Evolutionary conservation across 768 basidiomycete genomes (phyloP), one percentile per base, ranked within the genome.

Genomic region (Suillus bovinus): DNA sequence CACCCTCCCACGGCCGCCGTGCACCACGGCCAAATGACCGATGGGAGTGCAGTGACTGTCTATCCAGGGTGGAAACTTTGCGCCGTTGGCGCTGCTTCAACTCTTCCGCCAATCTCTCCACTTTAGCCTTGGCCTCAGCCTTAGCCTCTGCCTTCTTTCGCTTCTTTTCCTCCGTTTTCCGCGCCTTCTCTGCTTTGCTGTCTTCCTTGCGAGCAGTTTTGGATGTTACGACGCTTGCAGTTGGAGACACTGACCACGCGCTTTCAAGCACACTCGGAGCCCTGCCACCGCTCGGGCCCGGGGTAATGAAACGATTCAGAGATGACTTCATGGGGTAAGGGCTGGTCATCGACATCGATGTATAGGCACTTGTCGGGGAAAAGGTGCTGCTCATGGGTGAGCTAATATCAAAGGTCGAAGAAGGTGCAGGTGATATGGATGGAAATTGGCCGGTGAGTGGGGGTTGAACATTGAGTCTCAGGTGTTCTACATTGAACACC

Each of bases 21-120:
- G 42, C 27, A 49, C 11, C 20, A 17, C 62, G 72, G 2, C 66
- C 68, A 20, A n/a, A 58, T 4, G 72, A 66, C 36, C 70, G 64
- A 9, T 65, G 52, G 2, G 77, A 78, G 39, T 64, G 69, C 0
- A 72, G 38, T 31, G 79, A 81, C 1, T 36, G 60, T 62, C 61
- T 70, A 50, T 80, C 79, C 14, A 61, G 60, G 9, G 71, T 69
- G 3, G 72, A 70, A 8, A 61, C 63, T 50, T 70, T 69, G 14
- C 76, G 76, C 63, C 75, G 67, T 72, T 70, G 64, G 68, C 70
- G 74, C 57, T 75, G 74, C 69, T 79, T 81, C 64, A 84, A 74
- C 53, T 81, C 76, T 60, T 74, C 68, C n/a, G 83, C 82, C 36
- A 84, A 73, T 57, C 75, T 75, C 61, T 81, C 79, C 36, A 71